These are phyloP conservation scores for Cladosporium sp. DNA, from an alignment of 2,329 filamentous ascomycete genomes.

Conservation along the genomic window DNA sequence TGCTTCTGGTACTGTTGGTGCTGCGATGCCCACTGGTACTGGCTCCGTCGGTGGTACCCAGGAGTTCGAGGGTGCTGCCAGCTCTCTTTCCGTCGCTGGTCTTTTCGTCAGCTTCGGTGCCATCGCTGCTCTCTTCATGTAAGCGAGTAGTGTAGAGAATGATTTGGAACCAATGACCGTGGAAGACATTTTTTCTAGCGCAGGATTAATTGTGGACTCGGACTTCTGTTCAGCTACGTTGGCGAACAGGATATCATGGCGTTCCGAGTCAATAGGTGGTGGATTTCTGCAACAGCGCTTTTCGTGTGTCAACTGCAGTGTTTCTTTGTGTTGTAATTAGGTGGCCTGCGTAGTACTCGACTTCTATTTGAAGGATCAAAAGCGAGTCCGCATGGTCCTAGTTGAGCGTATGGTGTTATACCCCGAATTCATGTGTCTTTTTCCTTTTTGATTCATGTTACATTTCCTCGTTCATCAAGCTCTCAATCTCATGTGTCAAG, in stretches of 20 bases:
- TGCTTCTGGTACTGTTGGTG: constrained; percentile 7
- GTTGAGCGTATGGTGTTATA: constrained; percentile 19
- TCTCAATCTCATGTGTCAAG: not conserved
- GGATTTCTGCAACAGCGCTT: not conserved
- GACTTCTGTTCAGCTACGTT: not conserved
- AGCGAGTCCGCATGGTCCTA: not conserved
- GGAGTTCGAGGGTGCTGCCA: constrained; percentile 16
- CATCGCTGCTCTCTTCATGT: constrained; percentile 32
- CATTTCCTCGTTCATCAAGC: not conserved
- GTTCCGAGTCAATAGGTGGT: not conserved
- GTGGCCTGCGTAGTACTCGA: not conserved
- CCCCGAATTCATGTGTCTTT: constrained; percentile 13
- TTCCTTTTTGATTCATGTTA: not conserved
- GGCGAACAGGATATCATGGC: not conserved
- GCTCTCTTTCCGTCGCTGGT: constrained; percentile 24
- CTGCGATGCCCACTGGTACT: constrained; percentile 20
- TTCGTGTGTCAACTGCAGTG: not conserved
- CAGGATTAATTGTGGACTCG: not conserved
- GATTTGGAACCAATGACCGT: constrained; percentile 9
- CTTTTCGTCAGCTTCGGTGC: constrained; percentile 28
- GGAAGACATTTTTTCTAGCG: constrained; percentile 6
- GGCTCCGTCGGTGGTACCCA: constrained; percentile 12
- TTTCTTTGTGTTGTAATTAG: constrained; percentile 14
- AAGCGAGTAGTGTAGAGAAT: constrained; percentile 14
- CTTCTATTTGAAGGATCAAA: not conserved